Base-by-base conservation (phyloP, 352 stramenopile species). In the Thalassiosira exigua region DNA sequence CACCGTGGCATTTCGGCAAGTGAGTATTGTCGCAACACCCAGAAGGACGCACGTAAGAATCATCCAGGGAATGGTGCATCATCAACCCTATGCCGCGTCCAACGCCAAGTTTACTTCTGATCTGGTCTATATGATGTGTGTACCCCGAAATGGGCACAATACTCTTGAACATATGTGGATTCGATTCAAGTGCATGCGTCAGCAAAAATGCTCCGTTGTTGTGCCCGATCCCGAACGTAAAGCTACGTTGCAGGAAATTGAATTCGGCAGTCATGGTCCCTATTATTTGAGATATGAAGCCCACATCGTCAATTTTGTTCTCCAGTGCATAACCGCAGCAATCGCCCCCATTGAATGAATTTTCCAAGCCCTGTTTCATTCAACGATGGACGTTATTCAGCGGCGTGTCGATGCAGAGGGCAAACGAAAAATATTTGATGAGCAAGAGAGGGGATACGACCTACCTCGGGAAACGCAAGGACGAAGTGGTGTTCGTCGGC, bases 121-220 rank as follows among this genome's bases (percentile, higher is more conserved):
- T 39, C 26, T 26, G 4, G 32, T 36, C 17, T n/a, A 52, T 21
- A 33, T 61, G 30, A 36, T 79, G 27, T 24, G 71, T 69, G 61
- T 83, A 78, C 24, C 79, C 79, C 5, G 68, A 41, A 50, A 86
- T 79, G 2, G 79, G 73, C 11, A 71, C 79, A 65, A 86, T 83
- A 3, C 61, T 60, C 26, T 69, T 57, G 68, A 86, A 86, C 26
- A 86, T 27, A 32, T 52, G 3, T 26, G 79, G 54, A 32, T 65
- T 52, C 29, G 30, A 21, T 0, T 52, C 44, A 2, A 78, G 53
- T 39, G 75, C 75, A 33, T 81, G 76, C n/a, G 66, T 78, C 22
- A 75, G 21, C 21, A 75, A 42, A 26, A 75, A 64, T 3, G 66
- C 56, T 14, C 79, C 79, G 58, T 86, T 86, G n/a, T 66, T 75